Evolutionary conservation across 495 filamentous ascomycete species (phyloP), one percentile per base, ranked within the genome.

Genomic region (Chaetomium fimeti): DNA sequence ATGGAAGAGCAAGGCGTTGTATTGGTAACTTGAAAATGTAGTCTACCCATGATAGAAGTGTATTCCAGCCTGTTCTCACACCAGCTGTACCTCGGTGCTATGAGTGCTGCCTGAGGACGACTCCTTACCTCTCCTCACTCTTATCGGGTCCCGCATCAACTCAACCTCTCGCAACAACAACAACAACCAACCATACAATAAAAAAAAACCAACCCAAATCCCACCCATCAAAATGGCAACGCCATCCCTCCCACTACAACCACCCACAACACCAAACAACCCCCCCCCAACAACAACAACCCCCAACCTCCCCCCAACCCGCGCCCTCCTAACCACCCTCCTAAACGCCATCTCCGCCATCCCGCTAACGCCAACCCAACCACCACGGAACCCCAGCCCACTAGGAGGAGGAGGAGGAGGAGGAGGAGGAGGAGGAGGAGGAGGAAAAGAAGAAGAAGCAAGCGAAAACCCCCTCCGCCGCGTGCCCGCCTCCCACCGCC

Each of bases 321-420:
- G 80, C 36, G 28, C 71, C 20, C 68, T 84, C 53, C 71, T 83
- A 36, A 83, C 77, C 42, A 76, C 75, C 28, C 75, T 84, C 53
- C 66, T 84, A 47, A 70, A 74, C 65, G 71, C 75, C 57, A 76
- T 84, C 51, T 36, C 78, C 60, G 64, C 64, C 29, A 76, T 75
- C 63, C 78, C 76, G 55, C 64, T 73, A 18, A 52, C 48, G 6
- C 28, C 45, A 57, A 15, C 9, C 64, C 22, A 27, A 49, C 4
- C 55, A 51, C 16, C 51, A 38, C 48, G 22, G 5, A 8, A 49
- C 45, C 45, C 20, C 8, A 27, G 8, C 45, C 6, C n/a, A 49
- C 8, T 5, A 20, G 18, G 1, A 49, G 1, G 11, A 32, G n/a
- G 27, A 47, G 22, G 42, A 51, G 51, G 32, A 48, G 15, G 45